Percentiles rank a stretch among this genome's conserved stretches.
phyloP scores from a whole-genome alignment of 2,329 filamentous ascomycete genomes.

The Chrysoporthe deuterocubensis region DNA sequence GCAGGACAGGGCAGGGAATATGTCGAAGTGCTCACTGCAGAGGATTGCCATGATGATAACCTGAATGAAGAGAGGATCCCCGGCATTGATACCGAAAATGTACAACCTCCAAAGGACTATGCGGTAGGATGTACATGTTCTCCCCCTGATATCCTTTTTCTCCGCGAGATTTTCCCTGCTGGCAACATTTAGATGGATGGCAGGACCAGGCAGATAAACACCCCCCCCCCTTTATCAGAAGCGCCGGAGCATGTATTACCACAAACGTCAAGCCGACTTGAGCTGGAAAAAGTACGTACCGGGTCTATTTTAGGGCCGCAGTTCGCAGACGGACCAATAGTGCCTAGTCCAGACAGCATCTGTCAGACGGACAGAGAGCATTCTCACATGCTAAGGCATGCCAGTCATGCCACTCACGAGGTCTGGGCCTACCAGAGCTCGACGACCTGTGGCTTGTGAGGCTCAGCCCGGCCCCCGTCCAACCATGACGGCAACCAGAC shows the following conservation, averaged over 20 bases:
- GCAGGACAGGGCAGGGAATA: neutral
- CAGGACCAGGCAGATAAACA: no score
- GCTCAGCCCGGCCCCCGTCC: neutral
- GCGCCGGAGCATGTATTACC: neutral
- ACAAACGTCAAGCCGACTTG: neutral
- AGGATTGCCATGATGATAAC: neutral
- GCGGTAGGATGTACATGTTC: neutral
- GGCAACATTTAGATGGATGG: no score
- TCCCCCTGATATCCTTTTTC: neutral
- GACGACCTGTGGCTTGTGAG: constrained; percentile 3
- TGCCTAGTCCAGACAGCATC: neutral
- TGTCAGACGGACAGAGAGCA: no score
- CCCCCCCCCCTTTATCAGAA: no score
- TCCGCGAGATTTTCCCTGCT: no score
- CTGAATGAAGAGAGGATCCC: neutral
- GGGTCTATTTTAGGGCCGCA: neutral
- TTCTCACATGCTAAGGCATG: neutral
- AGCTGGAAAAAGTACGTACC: neutral
- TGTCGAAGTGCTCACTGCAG: neutral
- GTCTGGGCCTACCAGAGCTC: neutral
- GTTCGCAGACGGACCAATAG: neutral
- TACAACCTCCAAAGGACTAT: neutral
- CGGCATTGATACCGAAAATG: neutral
- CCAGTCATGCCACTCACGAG: neutral
- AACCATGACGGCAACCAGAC: no score